Evolutionary conservation across 768 basidiomycete genomes (phyloP).

Genomic region (Trametes elegans): DNA sequence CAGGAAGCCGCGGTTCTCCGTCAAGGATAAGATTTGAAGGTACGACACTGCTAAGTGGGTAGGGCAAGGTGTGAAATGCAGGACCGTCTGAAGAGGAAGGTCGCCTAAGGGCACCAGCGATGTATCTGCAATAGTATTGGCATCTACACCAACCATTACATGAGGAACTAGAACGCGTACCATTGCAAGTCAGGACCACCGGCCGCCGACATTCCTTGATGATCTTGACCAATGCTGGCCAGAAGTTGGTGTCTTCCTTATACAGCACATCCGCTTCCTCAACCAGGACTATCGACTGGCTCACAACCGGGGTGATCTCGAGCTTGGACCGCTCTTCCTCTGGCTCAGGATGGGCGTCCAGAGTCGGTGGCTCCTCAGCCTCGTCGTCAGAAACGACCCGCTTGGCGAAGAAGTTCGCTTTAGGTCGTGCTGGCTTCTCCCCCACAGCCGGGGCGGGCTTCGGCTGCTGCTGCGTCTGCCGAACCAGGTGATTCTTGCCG

Average conservation of each 20-base stretch:
- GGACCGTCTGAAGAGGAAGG: constrained; percentile 73
- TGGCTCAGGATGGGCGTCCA: not conserved
- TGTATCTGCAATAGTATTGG: constrained; percentile 46
- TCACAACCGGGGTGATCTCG: constrained; percentile 32
- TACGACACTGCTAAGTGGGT: constrained; percentile 22
- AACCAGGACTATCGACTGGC: constrained; percentile 86
- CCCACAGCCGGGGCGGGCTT: constrained; percentile 2
- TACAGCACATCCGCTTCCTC: constrained; percentile 97
- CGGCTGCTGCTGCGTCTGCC: constrained; percentile 21
- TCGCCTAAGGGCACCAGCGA: constrained; percentile 67
- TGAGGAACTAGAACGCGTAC: constrained; percentile 41
- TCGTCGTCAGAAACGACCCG: constrained; percentile 26
- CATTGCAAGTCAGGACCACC: constrained; percentile 93
- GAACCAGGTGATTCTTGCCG: constrained; percentile 75
- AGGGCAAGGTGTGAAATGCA: constrained; percentile 51
- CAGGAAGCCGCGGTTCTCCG: constrained; percentile 15
- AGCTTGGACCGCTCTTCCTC: not conserved
- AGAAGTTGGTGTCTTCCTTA: constrained; percentile 83
- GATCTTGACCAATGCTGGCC: constrained; percentile 76
- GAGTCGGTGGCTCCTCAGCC: not conserved
- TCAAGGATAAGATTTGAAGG: constrained; percentile 17
- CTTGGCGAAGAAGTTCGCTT: constrained; percentile 13
- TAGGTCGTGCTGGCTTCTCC: not conserved
- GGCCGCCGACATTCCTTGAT: constrained; percentile 85
- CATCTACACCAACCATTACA: constrained; percentile 4